Percentiles rank a stretch among this genome's conserved stretches.
Conservation (phyloP, 225 moss, liverwort and hornwort genomes). For the Polytrichum commune region DNA sequence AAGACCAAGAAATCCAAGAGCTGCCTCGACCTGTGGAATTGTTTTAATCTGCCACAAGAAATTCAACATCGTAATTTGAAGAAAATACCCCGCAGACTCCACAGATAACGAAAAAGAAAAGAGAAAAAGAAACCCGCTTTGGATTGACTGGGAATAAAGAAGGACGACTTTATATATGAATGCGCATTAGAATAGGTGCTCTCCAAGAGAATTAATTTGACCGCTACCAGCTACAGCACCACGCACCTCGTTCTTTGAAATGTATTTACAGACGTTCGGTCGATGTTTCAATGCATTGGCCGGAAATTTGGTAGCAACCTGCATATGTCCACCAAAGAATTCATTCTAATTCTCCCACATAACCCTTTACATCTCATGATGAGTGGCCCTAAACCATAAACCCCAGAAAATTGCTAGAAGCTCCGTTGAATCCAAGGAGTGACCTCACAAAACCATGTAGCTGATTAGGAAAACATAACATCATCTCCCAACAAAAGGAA, state of each 20-base stretch:
- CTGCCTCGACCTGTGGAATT: slow-evolving; percentile 85
- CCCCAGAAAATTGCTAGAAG: too few species aligned
- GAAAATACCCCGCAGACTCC: too few species aligned
- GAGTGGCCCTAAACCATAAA: too few species aligned
- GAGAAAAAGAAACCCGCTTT: too few species aligned
- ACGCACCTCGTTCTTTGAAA: slow-evolving; percentile 60
- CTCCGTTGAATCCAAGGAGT: too few species aligned
- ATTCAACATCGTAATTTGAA: neutral
- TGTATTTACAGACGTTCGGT: slow-evolving; percentile 51
- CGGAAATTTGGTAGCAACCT: slow-evolving; percentile 94
- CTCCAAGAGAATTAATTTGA: neutral
- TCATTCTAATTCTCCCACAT: too few species aligned
- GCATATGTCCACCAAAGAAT: slow-evolving; percentile 10
- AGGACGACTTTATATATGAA: neutral
- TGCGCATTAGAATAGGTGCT: neutral
- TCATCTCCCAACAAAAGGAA: too few species aligned
- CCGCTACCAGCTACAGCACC: neutral
- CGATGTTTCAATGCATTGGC: slow-evolving; percentile 81
- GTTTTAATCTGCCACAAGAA: slow-evolving; percentile 50
- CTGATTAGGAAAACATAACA: too few species aligned
- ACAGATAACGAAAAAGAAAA: too few species aligned
- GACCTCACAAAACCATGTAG: too few species aligned
- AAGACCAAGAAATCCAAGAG: slow-evolving; percentile 60
- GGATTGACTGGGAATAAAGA: too few species aligned
- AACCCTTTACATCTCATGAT: too few species aligned